A percentile compares a stretch with the other conserved stretches of the same genome.
Evolutionary conservation across 108 stramenopile species (phyloP).

Genomic region (Cyclotella sp.): DNA sequence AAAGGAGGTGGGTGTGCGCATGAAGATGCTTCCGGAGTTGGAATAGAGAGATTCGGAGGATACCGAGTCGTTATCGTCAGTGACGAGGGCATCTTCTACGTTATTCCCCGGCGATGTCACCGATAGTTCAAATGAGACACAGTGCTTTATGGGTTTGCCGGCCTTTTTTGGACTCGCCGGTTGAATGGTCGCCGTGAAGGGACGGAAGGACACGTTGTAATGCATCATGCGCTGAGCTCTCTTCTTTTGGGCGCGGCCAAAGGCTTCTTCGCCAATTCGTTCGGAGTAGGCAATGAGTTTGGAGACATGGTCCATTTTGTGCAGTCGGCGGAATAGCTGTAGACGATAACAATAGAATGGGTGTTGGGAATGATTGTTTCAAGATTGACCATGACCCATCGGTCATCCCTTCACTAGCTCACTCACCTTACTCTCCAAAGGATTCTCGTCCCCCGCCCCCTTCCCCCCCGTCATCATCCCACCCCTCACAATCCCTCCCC

Average conservation of each 20-base stretch:
- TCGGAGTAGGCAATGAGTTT: conserved; percentile 76
- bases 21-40: conserved; percentile 71
- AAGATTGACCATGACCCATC: no score
- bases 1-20: conserved; percentile 97
- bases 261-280: conserved; percentile 66
- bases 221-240: conserved; percentile 90
- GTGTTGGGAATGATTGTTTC: no score
- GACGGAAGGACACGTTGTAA: conserved; percentile 82
- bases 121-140: conserved; percentile 38
- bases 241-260: conserved; percentile 65
- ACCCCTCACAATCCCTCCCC: conserved; percentile 11
- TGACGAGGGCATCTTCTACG: conserved; percentile 9
- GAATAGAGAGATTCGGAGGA: conserved; percentile 57
- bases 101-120: conserved; percentile 2
- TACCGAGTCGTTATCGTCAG: conserved; percentile 52
- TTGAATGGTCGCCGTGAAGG: conserved; percentile 87
- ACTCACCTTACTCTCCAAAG: conserved; percentile 42
- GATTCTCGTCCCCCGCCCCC: conserved; percentile 22
- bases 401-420: background rate
- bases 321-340: conserved; percentile 66
- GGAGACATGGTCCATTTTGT: conserved; percentile 73
- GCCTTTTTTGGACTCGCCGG: conserved; percentile 29
- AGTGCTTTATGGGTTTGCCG: conserved; percentile 25
- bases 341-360: background rate
- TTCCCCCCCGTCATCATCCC: conserved; percentile 19